A percentile compares a stretch with the other conserved stretches of the same genome.
phyloP scores from a whole-genome alignment of 305 asterid species.

The Withania somnifera region DNA sequence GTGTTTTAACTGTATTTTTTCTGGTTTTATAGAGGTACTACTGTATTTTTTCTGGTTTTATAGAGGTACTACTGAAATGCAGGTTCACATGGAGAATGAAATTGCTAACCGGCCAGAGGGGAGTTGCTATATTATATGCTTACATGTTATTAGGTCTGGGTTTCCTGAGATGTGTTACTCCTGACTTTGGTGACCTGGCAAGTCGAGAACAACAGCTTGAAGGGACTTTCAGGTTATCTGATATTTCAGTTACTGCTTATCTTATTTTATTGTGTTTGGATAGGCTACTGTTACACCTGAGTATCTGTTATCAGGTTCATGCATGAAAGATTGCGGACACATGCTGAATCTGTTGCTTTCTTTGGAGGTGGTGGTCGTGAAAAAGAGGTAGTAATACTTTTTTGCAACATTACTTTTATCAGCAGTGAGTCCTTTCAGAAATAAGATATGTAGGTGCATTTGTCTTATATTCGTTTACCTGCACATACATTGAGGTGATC shows the following conservation, averaged over 20 bases:
- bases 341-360: slow-evolving; percentile 99
- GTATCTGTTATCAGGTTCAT: slow-evolving; percentile 54
- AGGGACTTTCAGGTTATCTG: slow-evolving; percentile 85
- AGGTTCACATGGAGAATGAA: slow-evolving; percentile 99
- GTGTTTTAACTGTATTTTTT: slow-evolving; percentile 3
- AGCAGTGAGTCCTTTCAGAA: background rate
- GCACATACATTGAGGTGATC: background rate
- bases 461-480: background rate
- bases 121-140: slow-evolving; percentile 82
- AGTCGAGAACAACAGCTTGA: slow-evolving; percentile 89
- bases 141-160: slow-evolving; percentile 97
- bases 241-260: background rate
- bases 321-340: slow-evolving; percentile 97
- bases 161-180: slow-evolving; percentile 79
- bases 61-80: slow-evolving; percentile 19
- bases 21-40: slow-evolving; percentile 9
- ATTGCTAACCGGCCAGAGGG: slow-evolving; percentile 86
- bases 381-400: slow-evolving; percentile 67
- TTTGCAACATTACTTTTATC: background rate
- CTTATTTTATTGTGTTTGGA: slow-evolving; percentile 11
- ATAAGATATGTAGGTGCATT: background rate
- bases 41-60: slow-evolving; percentile 6
- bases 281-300: slow-evolving; percentile 6
- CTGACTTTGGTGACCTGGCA: slow-evolving; percentile 84
- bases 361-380: slow-evolving; percentile 98